Base-by-base conservation (phyloP, 2,329 filamentous ascomycete species). In the Alternaria consortialis region DNA sequence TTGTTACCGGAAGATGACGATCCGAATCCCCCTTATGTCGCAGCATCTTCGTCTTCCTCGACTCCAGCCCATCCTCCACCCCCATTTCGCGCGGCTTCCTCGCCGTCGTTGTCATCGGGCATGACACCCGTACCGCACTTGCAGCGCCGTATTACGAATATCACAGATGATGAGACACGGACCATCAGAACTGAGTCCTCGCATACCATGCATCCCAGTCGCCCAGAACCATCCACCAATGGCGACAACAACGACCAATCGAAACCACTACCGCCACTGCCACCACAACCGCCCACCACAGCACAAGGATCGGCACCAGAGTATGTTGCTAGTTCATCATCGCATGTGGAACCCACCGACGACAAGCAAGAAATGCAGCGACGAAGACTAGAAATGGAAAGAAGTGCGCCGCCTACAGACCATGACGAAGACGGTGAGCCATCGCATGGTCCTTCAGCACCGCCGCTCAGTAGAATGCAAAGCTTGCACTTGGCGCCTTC, bases 331-430 rank as follows among this genome's bases (percentile, higher is more conserved):
- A 63, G 68, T 1, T 68, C 70, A 17, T 70, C 82, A 8, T 72
- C 74, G 8, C 70, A 73, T 39, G 66, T 77, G 2, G 77, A 64
- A 64, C 74, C 80, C 3, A 82, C 79, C 13, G 91, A 95, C 56
- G 94, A 96, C 76, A 95, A 96, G 76, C 88, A 90, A 68, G 92
- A 96, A 74, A 81, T 93, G 7, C 91, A 94, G 52, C 72, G 80
- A 15, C 74, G 76, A 8, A 72, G 79, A 48, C 66, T 83, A 5
- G 71, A 81, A 63, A 67, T 78, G 62, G 79, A 81, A 44, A 72
- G 74, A 8, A 83, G 81, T 39, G 80, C 79, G 4, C 82, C 82
- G 3, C 72, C 74, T 2, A 67, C 59, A 2, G 68, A 73, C 5
- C 63, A 69, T 11, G 63, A 68, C 12, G 72, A 72, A 25, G 69